Base-by-base conservation (phyloP, 345 rosid species). In the Melaleuca quinquenervia region DNA sequence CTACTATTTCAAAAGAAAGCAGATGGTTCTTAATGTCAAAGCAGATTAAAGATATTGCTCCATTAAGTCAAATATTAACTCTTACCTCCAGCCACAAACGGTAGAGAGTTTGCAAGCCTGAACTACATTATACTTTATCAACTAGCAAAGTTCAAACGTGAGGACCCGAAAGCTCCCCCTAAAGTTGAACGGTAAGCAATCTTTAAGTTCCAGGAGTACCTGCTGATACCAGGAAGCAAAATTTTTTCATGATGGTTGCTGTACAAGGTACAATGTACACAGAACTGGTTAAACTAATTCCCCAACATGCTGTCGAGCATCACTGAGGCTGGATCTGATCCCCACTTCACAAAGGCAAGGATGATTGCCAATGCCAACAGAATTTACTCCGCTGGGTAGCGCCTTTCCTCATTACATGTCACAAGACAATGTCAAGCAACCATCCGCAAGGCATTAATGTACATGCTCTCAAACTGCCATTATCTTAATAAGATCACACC, bases 401-500 rank as follows among this genome's bases (percentile, higher is more conserved):
- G 13, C 80, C 48, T 70, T 55, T 70, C 80, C 80, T 70, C 24
- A 36, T 70, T 70, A 70, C 48, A 84, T 29, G 54, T 84, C 32
- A 62, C 32, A 84, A 82, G 32, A 48, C 53, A 41, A 83, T 55
- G 55, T 32, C 52, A 51, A 83, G 60, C 86, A 44, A 50, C 36
- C 53, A 29, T 48, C 24, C 32, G 76, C 45, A 15, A 49, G 86
- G 86, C 41, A 36, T 44, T 36, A 60, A 48, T 36, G 50, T 24
- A 84, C 53, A 70, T 29, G 55, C 70, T 14, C 52, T 60, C 78
- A 62, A 45, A 29, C 76, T 84, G 82, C 86, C 53, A 84, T 49
- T 50, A 27, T 48, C 82, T 29, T 50, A 80, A 44, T 58, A 11
- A 24, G 84, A 52, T 95, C 90, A 94, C 80, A 86, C 92, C 93